Evolutionary conservation across 2,329 filamentous ascomycete species (phyloP), one percentile per base, ranked within the genome.

Genomic region (Emydomyces testavorans): DNA sequence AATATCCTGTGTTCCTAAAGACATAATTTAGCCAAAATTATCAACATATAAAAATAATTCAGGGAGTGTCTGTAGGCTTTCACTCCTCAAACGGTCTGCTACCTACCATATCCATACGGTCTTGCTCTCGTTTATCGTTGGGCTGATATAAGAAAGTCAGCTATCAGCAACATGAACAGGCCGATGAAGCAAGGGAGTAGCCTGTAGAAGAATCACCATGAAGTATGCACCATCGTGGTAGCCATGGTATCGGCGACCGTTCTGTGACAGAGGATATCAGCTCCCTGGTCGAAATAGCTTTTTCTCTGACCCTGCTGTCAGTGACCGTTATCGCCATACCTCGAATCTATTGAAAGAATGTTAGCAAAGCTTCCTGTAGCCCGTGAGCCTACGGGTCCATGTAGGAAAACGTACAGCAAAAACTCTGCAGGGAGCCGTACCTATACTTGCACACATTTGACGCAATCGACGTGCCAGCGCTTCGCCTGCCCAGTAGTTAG

Each of bases 61-160:
- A n/a, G n/a, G n/a, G n/a, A n/a, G n/a, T n/a, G n/a, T n/a, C n/a
- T n/a, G n/a, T n/a, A n/a, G n/a, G n/a, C n/a, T n/a, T n/a, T n/a
- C n/a, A n/a, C n/a, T n/a, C n/a, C n/a, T 10, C 3, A n/a, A 3
- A n/a, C 29, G 11, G 29, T n/a, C 3, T 8, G 11, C 32, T 39
- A 37, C 51, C 24, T 50, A 54, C 52, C 26, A 54, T 32, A 10
- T 52, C 50, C 46, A 54, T 44, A 10, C 52, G 52, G 10, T 54
- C 46, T 31, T 54, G 50, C 34, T 54, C 52, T 32, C 26, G 35
- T 29, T 50, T 50, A 28, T 54, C 52, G 43, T 54, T 54, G 23
- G 52, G 52, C 52, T 53, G 34, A 34, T 18, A 35, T 15, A n/a
- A n/a, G n/a, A n/a, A n/a, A n/a, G n/a, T n/a, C n/a, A n/a, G 21